Evolutionary conservation across 768 basidiomycete genomes (phyloP), one percentile per base, ranked within the genome.

Genomic region (Pholiota conissans): DNA sequence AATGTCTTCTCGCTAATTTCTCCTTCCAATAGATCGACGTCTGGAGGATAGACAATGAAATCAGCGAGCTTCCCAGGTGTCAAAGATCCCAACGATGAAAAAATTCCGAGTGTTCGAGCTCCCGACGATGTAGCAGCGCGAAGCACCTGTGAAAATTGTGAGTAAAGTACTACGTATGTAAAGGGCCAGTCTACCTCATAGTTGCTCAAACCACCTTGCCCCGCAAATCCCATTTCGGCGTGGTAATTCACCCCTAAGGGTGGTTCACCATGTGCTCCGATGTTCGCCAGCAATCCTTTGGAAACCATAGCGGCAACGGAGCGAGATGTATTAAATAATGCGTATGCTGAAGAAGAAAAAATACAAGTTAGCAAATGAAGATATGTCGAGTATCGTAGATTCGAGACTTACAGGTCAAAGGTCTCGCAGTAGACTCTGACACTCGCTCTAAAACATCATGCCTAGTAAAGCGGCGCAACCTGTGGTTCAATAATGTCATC

Each of bases 241-340:
- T 91, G 89, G 62, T 90, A 91, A 72, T 87, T 88, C n/a, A 86
- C 65, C 0, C 89, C 89, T 10, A 89, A 68, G 0, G 89, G 89
- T 2, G 83, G 80, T 67, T 90, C 85, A 16, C 89, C 89, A 64
- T 91, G 89, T 0, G 88, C 88, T 22, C 89, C 89, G 57, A 91
- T 85, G 62, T 87, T 83, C 2, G 84, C 76, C 24, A 77, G 73
- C 14, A 89, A 68, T 11, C 88, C 89, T 55, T 77, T 81, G 27
- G 78, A 70, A 18, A 89, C 83, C 86, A 91, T 86, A 64, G 84
- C 83, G 0, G 87, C 84, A 9, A 85, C 78, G 2, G 88, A 88
- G 10, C 71, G 73, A 5, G 89, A 90, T 3, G 85, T 86, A 62
- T 91, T 91, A 69, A 84, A 89, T 1, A 89, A 58, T 3, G 83